phyloP scores from a whole-genome alignment of 2,329 filamentous ascomycete species.

The Clarireedia sp. region DNA sequence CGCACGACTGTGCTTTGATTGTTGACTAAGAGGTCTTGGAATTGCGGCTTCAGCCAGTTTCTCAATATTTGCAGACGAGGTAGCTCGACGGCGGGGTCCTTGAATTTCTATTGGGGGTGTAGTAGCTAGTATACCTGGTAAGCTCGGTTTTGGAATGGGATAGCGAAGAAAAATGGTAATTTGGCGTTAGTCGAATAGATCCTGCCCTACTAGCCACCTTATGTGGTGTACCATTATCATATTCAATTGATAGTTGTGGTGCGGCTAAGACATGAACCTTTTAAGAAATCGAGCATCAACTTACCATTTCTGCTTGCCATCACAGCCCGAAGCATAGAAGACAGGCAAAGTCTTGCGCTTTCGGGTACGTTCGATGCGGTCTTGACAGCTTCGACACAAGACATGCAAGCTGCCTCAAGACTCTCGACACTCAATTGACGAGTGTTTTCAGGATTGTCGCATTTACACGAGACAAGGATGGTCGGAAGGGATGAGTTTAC shows the following conservation, averaged over 20 bases:
- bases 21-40: conserved; percentile 48
- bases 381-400: conserved; percentile 65
- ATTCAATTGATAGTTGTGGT: background rate
- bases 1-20: conserved; percentile 60
- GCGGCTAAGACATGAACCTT: background rate
- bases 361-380: conserved; percentile 64
- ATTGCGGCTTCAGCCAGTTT: conserved; percentile 41
- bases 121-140: background rate
- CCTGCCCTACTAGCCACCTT: too few species aligned
- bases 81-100: conserved; percentile 48
- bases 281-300: conserved; percentile 26
- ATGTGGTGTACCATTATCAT: background rate
- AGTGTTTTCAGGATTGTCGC: conserved; percentile 64
- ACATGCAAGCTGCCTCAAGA: conserved; percentile 59
- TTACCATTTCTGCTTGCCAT: conserved; percentile 62
- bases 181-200: too few species aligned
- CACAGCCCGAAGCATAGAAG: conserved; percentile 64
- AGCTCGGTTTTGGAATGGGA: background rate
- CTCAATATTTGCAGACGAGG: conserved; percentile 55
- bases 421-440: conserved; percentile 63
- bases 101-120: background rate
- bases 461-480: conserved; percentile 82
- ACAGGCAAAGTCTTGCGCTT: conserved; percentile 67
- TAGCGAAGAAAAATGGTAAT: background rate
- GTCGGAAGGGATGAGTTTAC: conserved; percentile 66